A percentile compares a stretch with the other conserved stretches of the same genome.
phyloP scores from a whole-genome alignment of 805 yeast species.

The Wickerhamomyces bisporus region DNA sequence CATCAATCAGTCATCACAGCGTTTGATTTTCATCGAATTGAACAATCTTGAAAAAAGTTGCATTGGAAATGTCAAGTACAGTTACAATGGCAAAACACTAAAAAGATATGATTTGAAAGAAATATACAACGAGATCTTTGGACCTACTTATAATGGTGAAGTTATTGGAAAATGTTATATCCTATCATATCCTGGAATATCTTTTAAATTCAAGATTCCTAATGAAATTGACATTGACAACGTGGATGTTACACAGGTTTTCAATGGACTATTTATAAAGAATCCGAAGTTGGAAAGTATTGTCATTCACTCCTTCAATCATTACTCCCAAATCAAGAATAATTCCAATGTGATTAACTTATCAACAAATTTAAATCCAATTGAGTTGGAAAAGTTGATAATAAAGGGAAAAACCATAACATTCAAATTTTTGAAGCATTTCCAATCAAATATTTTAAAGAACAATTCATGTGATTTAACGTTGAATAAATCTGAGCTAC shows the following conservation, averaged over 20 bases:
- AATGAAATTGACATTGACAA: conserved; percentile 11
- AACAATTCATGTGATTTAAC: conserved; percentile 12
- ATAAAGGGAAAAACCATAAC: conserved; percentile 4
- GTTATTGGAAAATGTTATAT: conserved; percentile 24
- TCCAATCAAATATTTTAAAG: conserved; percentile 10
- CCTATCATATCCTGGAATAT: conserved; percentile 52
- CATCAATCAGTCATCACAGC: neutral
- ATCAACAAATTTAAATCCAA: neutral
- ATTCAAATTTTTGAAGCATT: conserved; percentile 23
- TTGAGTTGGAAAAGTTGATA: conserved; percentile 10
- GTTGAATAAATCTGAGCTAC: conserved; percentile 44
- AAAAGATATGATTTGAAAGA: conserved; percentile 1
- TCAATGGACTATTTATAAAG: conserved; percentile 7
- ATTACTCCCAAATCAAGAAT: conserved; percentile 23
- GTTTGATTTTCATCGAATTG: neutral
- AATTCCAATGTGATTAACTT: neutral
- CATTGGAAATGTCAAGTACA: neutral
- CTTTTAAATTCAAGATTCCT: conserved; percentile 38
- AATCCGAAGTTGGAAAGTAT: conserved; percentile 11
- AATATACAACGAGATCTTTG: conserved; percentile 51
- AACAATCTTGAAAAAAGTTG: neutral
- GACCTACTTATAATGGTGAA: conserved; percentile 58
- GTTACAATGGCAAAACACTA: neutral
- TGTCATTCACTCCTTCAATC: conserved; percentile 11
- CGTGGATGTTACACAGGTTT: conserved; percentile 3